phyloP scores from a whole-genome alignment of 2,329 filamentous ascomycete genomes.

The Alternaria gansuensis region DNA sequence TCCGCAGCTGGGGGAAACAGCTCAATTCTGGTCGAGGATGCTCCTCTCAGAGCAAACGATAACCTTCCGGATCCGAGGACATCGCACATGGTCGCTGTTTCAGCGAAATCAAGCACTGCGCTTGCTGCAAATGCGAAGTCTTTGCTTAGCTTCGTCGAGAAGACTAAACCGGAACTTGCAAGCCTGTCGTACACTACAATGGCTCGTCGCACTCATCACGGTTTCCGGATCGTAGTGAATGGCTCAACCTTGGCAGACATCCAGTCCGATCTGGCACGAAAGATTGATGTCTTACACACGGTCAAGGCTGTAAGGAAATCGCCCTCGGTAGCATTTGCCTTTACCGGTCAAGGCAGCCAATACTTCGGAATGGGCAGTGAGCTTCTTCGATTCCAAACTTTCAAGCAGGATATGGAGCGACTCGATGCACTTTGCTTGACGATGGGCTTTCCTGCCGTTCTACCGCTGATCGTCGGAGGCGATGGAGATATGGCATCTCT shows the following conservation, averaged over 20 bases:
- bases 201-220: conserved; percentile 37
- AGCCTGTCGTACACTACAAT: conserved; percentile 35
- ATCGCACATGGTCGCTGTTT: conserved; percentile 29
- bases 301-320: background rate
- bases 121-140: conserved; percentile 14
- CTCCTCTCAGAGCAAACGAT: background rate
- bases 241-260: background rate
- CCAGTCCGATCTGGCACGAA: conserved; percentile 9
- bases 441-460: conserved; percentile 3
- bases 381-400: background rate
- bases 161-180: conserved; percentile 1
- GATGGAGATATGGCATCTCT: background rate
- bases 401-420: background rate
- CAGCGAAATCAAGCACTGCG: conserved; percentile 24
- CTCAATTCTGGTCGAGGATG: conserved; percentile 30
- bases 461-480: conserved; percentile 4
- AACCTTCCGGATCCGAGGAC: conserved; percentile 25
- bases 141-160: background rate
- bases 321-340: background rate
- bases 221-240: background rate
- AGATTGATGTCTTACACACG: conserved; percentile 11
- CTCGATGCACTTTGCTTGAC: conserved; percentile 26
- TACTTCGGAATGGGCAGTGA: background rate
- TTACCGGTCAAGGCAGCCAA: background rate
- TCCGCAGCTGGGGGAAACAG: conserved; percentile 73